These are phyloP conservation scores for Colletotrichum noveboracense DNA, from an alignment of 2,329 filamentous ascomycete species.

Conservation along the genomic window DNA sequence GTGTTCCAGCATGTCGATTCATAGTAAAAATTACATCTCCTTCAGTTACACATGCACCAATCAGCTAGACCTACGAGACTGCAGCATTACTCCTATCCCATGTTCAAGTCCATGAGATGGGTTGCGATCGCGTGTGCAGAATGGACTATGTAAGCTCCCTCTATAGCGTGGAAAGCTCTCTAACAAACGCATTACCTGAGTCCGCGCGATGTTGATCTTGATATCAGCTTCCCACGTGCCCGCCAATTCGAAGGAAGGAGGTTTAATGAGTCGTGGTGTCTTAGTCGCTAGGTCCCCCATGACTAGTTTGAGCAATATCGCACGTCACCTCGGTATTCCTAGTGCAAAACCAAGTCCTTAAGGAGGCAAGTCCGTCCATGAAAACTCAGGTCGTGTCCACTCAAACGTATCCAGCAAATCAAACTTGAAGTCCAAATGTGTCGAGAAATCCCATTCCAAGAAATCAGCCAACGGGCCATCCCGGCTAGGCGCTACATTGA, in stretches of 20 bases:
- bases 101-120: neutral
- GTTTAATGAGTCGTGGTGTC: neutral
- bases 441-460: conserved; percentile 38
- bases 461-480: conserved; percentile 11
- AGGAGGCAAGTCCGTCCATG: neutral
- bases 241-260: neutral
- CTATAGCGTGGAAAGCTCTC: neutral
- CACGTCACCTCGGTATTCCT: neutral
- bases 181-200: neutral
- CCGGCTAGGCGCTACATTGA: conserved; percentile 40
- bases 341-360: neutral
- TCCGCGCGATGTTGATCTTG: neutral
- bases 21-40: neutral
- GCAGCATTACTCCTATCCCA: neutral
- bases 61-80: neutral
- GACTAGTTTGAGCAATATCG: neutral
- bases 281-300: neutral
- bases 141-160: neutral
- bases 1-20: neutral
- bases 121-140: neutral
- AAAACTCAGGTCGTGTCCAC: conserved; percentile 40
- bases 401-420: conserved; percentile 55
- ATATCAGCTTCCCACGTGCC: neutral
- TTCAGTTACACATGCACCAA: rapidly evolving
- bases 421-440: conserved; percentile 45